Evolutionary conservation across 306 rosid genomes (phyloP), one percentile per base, ranked within the genome.

Genomic region (Pachyrhizus erosus): DNA sequence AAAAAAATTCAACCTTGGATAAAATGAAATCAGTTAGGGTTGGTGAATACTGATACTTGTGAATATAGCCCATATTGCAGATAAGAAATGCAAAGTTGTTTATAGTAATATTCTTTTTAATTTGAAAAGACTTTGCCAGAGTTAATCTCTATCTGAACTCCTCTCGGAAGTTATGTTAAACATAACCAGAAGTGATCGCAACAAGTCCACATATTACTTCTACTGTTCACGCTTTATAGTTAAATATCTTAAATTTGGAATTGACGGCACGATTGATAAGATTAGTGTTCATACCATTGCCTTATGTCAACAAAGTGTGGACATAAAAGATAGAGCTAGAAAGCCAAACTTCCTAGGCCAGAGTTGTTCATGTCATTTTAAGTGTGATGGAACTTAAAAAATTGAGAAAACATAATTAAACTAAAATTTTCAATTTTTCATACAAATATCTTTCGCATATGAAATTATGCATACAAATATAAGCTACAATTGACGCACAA

Each of bases 261-360:
- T 4, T 13, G 54, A 57, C 27, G 23, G 39, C 54, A 23, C 8
- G 79, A 75, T n/a, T 55, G 54, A 55, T n/a, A 57, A 29, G 65
- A 49, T 27, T 26, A 12, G 60, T 7, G 57, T 34, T 52, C 29
- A 52, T n/a, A 39, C 37, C 23, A 40, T 55, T 39, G 58, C 70
- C 55, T 80, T 57, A 12, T 70, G 78, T 58, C 76, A 79, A 78
- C 75, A 2, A 48, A 34, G 49, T 33, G 42, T 49, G 9, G 40
- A 78, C 82, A 49, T 12, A 21, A 46, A 27, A 66, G 58, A 66
- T 34, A 34, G 40, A 66, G 69, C 8, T 23, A 39, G 43, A 79
- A 68, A 9, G 14, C 51, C 55, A 51, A 78, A 40, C 27, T 66
- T 52, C 49, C 33, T n/a, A 65, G 18, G 21, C 49, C 40, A 34